Evolutionary conservation across 805 yeast genomes (phyloP).

Genomic region (Schwanniomyces occidentalis): DNA sequence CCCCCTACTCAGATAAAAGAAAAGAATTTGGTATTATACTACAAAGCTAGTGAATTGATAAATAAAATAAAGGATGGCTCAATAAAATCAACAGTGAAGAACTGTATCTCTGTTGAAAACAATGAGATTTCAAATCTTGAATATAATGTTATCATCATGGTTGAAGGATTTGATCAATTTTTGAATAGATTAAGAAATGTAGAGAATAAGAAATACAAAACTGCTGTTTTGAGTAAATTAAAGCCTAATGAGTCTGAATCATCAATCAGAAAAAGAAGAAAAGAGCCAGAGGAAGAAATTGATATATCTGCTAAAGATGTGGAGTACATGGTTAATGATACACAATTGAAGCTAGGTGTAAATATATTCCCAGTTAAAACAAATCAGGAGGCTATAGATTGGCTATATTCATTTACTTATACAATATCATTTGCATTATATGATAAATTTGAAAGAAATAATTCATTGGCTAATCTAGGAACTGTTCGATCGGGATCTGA

Average conservation of each 20-base stretch:
- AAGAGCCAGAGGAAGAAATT: slow-evolving; percentile 5
- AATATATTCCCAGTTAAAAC: slow-evolving; percentile 54
- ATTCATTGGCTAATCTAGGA: slow-evolving; percentile 56
- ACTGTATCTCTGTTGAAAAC: slow-evolving; percentile 1
- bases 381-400: slow-evolving; percentile 45
- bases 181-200: slow-evolving; percentile 42
- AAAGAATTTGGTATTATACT: slow-evolving; percentile 43
- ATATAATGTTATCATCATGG: slow-evolving; percentile 39
- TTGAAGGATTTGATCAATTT: slow-evolving; percentile 51
- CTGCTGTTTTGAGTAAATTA: slow-evolving; percentile 26
- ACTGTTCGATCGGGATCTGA: slow-evolving; percentile 55
- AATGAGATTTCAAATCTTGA: slow-evolving; percentile 2
- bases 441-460: slow-evolving; percentile 57
- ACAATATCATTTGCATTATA: slow-evolving; percentile 53
- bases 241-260: slow-evolving; percentile 6
- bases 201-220: slow-evolving; percentile 48
- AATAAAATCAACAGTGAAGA: slow-evolving; percentile 7
- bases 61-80: slow-evolving; percentile 12
- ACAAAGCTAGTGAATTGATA: slow-evolving; percentile 48
- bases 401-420: slow-evolving; percentile 59
- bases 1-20: slow-evolving; percentile 44
- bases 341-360: slow-evolving; percentile 48
- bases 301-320: slow-evolving; percentile 30
- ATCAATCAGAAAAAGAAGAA: slow-evolving; percentile 5
- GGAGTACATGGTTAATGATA: slow-evolving; percentile 40